A percentile compares a stretch with the other conserved stretches of the same genome.
Evolutionary conservation across 371 early-diverging fungal species (phyloP).

Genomic region (Saksenaea oblongispora): DNA sequence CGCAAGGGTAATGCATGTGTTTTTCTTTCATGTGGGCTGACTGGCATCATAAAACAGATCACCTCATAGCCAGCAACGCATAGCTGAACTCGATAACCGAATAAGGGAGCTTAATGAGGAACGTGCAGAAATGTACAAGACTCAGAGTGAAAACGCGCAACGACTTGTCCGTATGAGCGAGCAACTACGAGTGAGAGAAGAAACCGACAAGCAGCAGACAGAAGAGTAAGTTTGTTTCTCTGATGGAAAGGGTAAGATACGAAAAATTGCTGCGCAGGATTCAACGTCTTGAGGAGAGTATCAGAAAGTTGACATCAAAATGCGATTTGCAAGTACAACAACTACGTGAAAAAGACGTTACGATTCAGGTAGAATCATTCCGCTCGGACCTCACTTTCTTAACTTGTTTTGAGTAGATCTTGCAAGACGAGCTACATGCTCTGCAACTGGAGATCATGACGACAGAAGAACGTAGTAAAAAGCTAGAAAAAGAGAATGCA

Average conservation of each 20-base stretch:
- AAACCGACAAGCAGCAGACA: conserved; percentile 52
- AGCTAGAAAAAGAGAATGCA: conserved; percentile 80
- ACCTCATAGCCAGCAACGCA: conserved; percentile 56
- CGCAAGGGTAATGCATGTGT: conserved; percentile 11
- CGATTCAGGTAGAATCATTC: conserved; percentile 67
- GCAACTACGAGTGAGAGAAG: conserved; percentile 65
- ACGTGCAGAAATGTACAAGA: conserved; percentile 86
- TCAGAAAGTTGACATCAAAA: conserved; percentile 41
- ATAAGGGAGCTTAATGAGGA: conserved; percentile 81
- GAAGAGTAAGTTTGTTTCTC: conserved; percentile 63
- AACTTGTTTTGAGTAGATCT: conserved; percentile 19
- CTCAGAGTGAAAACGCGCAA: conserved; percentile 90
- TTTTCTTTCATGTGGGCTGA: background rate
- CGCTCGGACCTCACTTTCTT: background rate
- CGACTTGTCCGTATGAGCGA: conserved; percentile 86
- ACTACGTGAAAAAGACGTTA: conserved; percentile 81
- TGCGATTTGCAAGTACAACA: conserved; percentile 60
- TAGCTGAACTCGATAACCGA: conserved; percentile 77
- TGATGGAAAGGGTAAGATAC: background rate
- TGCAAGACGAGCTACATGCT: conserved; percentile 92
- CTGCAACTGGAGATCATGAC: conserved; percentile 89
- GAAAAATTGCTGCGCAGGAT: conserved; percentile 28
- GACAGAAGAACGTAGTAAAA: conserved; percentile 76
- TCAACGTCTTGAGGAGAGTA: conserved; percentile 43
- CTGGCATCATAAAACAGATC: conserved; percentile 12